Evolutionary conservation across 495 filamentous ascomycete genomes (phyloP).

Genomic region (Jackrogersella multiformis): DNA sequence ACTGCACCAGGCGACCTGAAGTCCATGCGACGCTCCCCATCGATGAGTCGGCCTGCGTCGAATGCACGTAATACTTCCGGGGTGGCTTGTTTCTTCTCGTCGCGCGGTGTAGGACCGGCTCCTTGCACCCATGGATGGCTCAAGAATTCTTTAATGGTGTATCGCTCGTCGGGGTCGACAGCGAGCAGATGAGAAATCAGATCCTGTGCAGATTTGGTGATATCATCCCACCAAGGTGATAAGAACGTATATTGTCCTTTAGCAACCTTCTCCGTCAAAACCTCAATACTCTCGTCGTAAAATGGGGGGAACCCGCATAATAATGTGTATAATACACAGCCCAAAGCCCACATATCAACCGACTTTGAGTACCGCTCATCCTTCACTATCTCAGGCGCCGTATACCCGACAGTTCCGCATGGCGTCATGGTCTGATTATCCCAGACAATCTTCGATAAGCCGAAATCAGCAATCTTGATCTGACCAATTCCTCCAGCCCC

Average conservation of each 20-base stretch:
- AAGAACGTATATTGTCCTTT: slow-evolving; percentile 97
- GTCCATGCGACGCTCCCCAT: slow-evolving; percentile 76
- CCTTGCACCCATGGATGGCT: slow-evolving; percentile 89
- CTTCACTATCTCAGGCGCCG: slow-evolving; percentile 98
- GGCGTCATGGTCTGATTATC: slow-evolving; percentile 99
- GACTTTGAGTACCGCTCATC: slow-evolving; percentile 98
- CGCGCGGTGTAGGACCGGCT: slow-evolving; percentile 59
- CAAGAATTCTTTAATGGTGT: slow-evolving; percentile 87
- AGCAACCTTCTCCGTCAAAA: slow-evolving; percentile 97
- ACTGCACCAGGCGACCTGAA: slow-evolving; percentile 96
- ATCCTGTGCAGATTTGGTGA: slow-evolving; percentile 94
- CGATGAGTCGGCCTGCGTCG: slow-evolving; percentile 65
- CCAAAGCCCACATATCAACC: slow-evolving; percentile 99
- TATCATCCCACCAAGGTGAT: slow-evolving; percentile 99
- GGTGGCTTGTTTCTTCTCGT: slow-evolving; percentile 69
- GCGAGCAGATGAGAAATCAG: slow-evolving; percentile 91
- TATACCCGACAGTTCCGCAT: slow-evolving; percentile 97
- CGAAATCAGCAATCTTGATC: slow-evolving; percentile 99
- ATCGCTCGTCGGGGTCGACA: slow-evolving; percentile 91
- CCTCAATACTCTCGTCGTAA: slow-evolving; percentile 97
- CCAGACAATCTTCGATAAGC: slow-evolving; percentile 97
- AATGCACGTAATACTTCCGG: slow-evolving; percentile 58
- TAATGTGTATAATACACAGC: slow-evolving; percentile 95
- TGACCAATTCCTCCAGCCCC: slow-evolving; percentile 92
- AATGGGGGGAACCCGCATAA: slow-evolving; percentile 98